Evolutionary conservation across 352 stramenopile species (phyloP).

Genomic region (Globisporangium solare): DNA sequence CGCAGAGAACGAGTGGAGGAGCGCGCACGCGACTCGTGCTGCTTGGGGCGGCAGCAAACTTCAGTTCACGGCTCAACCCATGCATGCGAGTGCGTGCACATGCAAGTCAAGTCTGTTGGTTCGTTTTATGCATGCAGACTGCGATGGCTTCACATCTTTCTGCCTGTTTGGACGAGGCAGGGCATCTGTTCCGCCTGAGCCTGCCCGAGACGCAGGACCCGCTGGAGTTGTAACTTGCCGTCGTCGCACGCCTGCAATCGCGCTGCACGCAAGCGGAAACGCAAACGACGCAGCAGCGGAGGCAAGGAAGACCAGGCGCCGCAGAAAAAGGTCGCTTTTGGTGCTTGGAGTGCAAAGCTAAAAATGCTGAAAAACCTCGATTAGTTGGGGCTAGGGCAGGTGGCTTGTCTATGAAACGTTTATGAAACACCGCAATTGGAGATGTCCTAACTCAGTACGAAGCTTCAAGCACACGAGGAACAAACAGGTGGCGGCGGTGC

Average conservation of each 20-base stretch:
- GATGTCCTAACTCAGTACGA: background rate
- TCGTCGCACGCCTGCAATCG: background rate
- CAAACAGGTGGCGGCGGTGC: too few species aligned
- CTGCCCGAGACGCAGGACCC: background rate
- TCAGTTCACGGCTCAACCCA: too few species aligned
- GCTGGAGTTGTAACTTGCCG: background rate
- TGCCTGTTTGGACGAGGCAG: background rate
- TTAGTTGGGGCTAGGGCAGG: background rate
- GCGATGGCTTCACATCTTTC: background rate
- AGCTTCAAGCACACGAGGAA: background rate
- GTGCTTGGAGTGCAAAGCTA: background rate
- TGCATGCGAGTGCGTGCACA: too few species aligned
- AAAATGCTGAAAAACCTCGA: background rate
- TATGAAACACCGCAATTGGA: background rate
- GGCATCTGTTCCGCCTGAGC: background rate
- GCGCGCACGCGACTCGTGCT: too few species aligned
- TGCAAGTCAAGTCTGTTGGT: too few species aligned
- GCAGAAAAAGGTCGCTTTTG: background rate
- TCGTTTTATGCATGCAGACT: too few species aligned
- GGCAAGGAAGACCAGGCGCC: background rate
- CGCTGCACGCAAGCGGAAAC: background rate
- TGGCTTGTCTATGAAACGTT: background rate
- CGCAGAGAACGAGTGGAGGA: too few species aligned
- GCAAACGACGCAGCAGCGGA: background rate
- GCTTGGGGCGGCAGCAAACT: too few species aligned